These are phyloP conservation scores for Graphiopsis chlorocephala DNA, from an alignment of 2,329 filamentous ascomycete genomes.

Conservation along the genomic window DNA sequence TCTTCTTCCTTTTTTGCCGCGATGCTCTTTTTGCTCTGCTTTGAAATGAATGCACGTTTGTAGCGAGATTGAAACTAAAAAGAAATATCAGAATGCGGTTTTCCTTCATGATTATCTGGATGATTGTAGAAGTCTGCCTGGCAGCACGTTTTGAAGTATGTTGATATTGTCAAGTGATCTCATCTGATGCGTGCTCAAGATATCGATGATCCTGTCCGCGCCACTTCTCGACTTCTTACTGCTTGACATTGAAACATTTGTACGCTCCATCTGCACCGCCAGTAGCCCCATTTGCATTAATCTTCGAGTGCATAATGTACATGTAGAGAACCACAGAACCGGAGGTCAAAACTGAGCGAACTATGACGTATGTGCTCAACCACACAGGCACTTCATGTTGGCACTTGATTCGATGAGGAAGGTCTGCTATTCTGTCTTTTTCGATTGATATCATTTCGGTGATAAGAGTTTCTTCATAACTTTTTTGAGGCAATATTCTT, in stretches of 20 bases:
- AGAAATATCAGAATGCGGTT: slow-evolving; percentile 14
- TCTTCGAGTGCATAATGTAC: too few relatives aligned
- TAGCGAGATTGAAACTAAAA: slow-evolving; percentile 17
- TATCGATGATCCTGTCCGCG: too few relatives aligned
- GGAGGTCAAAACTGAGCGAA: not conserved
- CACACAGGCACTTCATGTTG: not conserved
- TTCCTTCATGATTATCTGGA: not conserved
- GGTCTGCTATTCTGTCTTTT: not conserved
- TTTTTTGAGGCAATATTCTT: too few relatives aligned
- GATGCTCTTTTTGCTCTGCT: slow-evolving; percentile 13
- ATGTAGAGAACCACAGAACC: too few relatives aligned
- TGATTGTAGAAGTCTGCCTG: not conserved
- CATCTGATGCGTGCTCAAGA: too few relatives aligned
- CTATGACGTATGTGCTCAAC: slow-evolving; percentile 4
- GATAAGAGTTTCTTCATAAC: too few relatives aligned
- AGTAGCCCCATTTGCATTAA: too few relatives aligned
- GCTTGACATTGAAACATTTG: too few relatives aligned
- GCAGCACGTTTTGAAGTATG: too few relatives aligned
- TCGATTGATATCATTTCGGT: not conserved
- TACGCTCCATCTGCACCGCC: too few relatives aligned
- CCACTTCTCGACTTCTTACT: too few relatives aligned
- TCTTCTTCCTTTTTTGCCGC: slow-evolving; percentile 7
- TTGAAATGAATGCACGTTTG: slow-evolving; percentile 18
- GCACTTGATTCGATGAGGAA: not conserved
- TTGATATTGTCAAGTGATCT: too few relatives aligned